These are phyloP conservation scores for Setaria italica DNA, from an alignment of 202 grass and related monocot species.

Conservation along the genomic window DNA sequence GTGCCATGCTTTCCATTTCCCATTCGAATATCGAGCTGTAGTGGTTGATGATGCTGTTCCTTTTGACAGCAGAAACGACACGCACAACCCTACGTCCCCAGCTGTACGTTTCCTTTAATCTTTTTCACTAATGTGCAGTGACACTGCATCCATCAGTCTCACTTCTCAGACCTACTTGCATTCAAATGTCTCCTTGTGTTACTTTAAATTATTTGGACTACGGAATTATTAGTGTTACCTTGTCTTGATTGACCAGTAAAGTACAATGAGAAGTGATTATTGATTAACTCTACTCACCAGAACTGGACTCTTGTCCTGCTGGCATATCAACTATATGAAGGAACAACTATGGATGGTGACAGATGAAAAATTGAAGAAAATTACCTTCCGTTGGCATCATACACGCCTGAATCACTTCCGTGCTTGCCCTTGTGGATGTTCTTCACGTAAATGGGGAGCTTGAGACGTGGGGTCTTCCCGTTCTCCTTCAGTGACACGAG, in stretches of 20 bases:
- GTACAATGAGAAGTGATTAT: background rate
- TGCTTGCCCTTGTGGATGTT: conserved; percentile 76
- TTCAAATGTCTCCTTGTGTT: background rate
- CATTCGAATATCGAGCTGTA: background rate
- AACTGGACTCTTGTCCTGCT: background rate
- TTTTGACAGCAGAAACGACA: background rate
- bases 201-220: background rate
- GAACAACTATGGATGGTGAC: background rate
- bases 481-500: conserved; percentile 39
- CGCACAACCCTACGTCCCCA: background rate
- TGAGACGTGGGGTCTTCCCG: conserved; percentile 36
- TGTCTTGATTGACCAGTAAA: conserved; percentile 1
- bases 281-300: background rate
- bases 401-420: conserved; percentile 65
- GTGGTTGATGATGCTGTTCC: background rate
- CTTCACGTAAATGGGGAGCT: conserved; percentile 71
- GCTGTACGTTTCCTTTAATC: background rate
- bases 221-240: background rate
- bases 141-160: background rate
- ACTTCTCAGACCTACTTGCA: background rate
- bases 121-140: background rate
- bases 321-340: background rate
- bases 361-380: background rate
- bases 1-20: background rate
- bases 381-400: conserved; percentile 60